Percentiles rank a stretch among this genome's conserved stretches.
Conservation (phyloP, 495 filamentous ascomycete species). For the Xylaria curta region DNA sequence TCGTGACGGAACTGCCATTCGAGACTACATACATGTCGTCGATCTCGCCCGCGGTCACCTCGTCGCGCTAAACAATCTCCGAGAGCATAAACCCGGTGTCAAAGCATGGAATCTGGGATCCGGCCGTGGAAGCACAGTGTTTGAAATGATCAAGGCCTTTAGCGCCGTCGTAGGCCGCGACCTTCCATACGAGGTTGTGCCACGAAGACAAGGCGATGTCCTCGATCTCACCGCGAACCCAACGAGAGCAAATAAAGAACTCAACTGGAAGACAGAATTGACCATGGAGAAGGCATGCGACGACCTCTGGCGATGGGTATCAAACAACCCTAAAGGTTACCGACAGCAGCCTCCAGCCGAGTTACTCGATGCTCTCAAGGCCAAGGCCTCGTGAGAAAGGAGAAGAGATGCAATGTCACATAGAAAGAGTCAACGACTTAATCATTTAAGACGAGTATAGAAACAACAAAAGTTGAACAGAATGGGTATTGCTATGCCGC, state of each 20-base stretch:
- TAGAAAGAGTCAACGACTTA: not conserved
- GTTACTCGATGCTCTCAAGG: constrained; percentile 74
- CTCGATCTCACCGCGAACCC: constrained; percentile 94
- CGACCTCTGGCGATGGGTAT: constrained; percentile 93
- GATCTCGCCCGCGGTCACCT: constrained; percentile 86
- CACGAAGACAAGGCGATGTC: constrained; percentile 85
- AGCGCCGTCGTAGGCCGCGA: constrained; percentile 81
- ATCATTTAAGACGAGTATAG: constrained; percentile 28
- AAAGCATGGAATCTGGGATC: constrained; percentile 97
- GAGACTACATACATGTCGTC: constrained; percentile 70
- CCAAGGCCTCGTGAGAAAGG: constrained; percentile 38
- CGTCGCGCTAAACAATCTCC: constrained; percentile 90
- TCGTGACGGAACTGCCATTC: constrained; percentile 77
- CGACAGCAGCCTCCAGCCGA: constrained; percentile 85
- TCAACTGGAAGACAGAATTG: constrained; percentile 88
- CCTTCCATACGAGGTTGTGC: constrained; percentile 85
- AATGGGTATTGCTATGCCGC: not conserved
- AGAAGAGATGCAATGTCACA: not conserved
- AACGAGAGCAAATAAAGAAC: constrained; percentile 81
- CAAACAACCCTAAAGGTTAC: constrained; percentile 96
- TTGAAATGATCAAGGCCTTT: constrained; percentile 97
- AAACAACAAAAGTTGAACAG: constrained; percentile 23
- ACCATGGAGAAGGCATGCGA: constrained; percentile 92
- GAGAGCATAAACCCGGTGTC: constrained; percentile 86
- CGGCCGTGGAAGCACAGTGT: constrained; percentile 93